Evolutionary conservation across 1,284 basidiomycete genomes (phyloP), one percentile per base, ranked within the genome.

Genomic region (Apiotrichum domesticum): DNA sequence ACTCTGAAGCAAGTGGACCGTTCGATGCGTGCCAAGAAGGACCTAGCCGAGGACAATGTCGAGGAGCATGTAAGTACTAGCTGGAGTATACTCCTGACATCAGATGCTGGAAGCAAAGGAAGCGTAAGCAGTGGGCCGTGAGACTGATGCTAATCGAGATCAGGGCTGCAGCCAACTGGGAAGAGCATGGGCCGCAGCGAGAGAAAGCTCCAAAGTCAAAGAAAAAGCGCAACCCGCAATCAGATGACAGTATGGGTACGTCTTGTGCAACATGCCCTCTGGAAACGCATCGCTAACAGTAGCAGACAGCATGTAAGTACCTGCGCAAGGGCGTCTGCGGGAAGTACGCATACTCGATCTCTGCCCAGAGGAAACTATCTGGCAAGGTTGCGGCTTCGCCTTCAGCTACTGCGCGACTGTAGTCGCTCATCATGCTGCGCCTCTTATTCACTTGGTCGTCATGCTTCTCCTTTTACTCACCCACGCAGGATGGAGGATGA

Each of bases 241-340:
- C 87, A 1, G 70, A 70, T 1, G 82, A 93, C 68, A 91, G 88
- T 9, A 92, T 92, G 88, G 78, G 81, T 78, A 81, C 84, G 82
- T 60, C 1, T 0, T 35, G 13, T 4, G n/a, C 14, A 48, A 13
- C 14, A 35, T 4, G 15, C 46, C 6, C 3, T 29, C 41, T 8
- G 10, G 15, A 14, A 9, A 3, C 48, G 51, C 46, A 8, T 42
- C 41, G 33, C 35, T 8, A 1, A 63, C 62, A 35, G 68, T 62
- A 37, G 69, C 68, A 5, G 69, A 68, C 51, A 58, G 65, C 52
- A 55, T 59, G 64, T 54, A 34, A 35, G 61, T 51, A 8, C 37
- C 21, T 21, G 21, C 21, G 21, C 21, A 21, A 21, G 21, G 21
- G 21, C 21, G 21, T 21, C 21, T 21, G 21, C 21, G 21, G 21